Base-by-base conservation (phyloP, 768 basidiomycete species). In the Tulasnella sp. region DNA sequence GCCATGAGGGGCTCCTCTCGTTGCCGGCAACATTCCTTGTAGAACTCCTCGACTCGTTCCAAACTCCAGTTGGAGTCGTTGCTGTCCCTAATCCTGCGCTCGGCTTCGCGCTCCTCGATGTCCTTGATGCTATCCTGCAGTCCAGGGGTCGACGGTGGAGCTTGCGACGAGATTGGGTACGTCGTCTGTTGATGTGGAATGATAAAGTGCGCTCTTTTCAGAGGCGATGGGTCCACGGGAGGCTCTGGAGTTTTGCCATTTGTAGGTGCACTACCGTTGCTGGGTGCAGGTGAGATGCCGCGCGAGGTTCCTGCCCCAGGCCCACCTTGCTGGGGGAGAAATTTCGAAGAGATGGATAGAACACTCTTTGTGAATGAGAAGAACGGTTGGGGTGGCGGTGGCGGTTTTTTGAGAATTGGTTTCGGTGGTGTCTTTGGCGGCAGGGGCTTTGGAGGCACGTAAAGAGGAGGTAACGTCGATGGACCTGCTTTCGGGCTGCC, bases 131-230 rank as follows among this genome's bases (percentile, higher is more conserved):
- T 95, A 81, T 95, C 94, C 85, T 92, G 92, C 76, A 96, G 87
- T 2, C 90, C 89, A 0, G 93, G 92, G 3, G 92, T 94, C 74
- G 91, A 94, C 1, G 97, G 97, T 9, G 97, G 94, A 76, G 93
- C 93, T 22, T 92, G 83, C 1, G 93, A 91, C 40, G 93, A 94
- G 85, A 98, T 97, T 0, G 96, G 96, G 85, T 99, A 98, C 44
- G 96, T 91, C 34, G 94, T 94, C 44, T 91, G 92, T 83, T 98
- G 90, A 83, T 94, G 90, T 0, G 95, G 95, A 18, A 98, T 88
- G 82, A 97, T 94, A 85, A 98, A 98, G 83, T 97, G 94, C 0
- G 97, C 98, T 75, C 94, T 87, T 84, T 94, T 96, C 82, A 97
- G 89, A 16, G 94, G 91, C 83, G 88, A 83, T 90, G 90, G 75